phyloP scores from a whole-genome alignment of 805 yeast genomes.

The Tetrapisispora namnaoensis region DNA sequence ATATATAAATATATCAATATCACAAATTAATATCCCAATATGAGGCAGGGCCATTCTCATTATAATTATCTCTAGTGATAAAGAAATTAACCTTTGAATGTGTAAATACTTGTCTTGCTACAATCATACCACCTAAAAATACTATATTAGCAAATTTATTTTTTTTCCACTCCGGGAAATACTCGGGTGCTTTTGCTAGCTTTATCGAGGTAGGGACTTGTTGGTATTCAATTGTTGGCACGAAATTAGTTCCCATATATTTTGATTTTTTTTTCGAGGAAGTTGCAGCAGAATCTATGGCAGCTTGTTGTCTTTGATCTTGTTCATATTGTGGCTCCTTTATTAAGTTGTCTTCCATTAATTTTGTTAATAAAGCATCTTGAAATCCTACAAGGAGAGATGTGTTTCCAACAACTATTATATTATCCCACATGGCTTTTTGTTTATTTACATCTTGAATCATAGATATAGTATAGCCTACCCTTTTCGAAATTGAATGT shows the following conservation, averaged over 20 bases:
- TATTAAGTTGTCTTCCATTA: constrained; percentile 48
- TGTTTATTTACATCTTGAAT: constrained; percentile 62
- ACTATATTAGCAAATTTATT: constrained; percentile 64
- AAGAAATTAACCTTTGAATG: constrained; percentile 56
- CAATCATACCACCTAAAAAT: constrained; percentile 81
- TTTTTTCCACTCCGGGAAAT: constrained; percentile 91
- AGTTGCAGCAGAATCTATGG: constrained; percentile 25
- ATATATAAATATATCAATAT: background rate
- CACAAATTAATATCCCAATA: constrained; percentile 56
- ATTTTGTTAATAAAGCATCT: constrained; percentile 52
- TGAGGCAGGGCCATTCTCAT: constrained; percentile 70
- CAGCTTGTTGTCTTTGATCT: constrained; percentile 19
- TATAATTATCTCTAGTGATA: constrained; percentile 59
- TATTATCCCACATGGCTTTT: constrained; percentile 77
- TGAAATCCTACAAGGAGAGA: constrained; percentile 64
- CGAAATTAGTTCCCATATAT: constrained; percentile 18
- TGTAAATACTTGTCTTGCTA: constrained; percentile 74
- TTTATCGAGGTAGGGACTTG: constrained; percentile 79
- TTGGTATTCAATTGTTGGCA: constrained; percentile 28
- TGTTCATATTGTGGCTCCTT: constrained; percentile 25
- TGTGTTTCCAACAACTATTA: constrained; percentile 73
- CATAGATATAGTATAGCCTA: constrained; percentile 43
- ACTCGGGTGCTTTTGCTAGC: constrained; percentile 69
- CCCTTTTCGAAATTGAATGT: constrained; percentile 40
- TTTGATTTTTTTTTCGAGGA: constrained; percentile 24